Conservation (phyloP, 2,329 filamentous ascomycete species). For the Paramyrothecium roridum region DNA sequence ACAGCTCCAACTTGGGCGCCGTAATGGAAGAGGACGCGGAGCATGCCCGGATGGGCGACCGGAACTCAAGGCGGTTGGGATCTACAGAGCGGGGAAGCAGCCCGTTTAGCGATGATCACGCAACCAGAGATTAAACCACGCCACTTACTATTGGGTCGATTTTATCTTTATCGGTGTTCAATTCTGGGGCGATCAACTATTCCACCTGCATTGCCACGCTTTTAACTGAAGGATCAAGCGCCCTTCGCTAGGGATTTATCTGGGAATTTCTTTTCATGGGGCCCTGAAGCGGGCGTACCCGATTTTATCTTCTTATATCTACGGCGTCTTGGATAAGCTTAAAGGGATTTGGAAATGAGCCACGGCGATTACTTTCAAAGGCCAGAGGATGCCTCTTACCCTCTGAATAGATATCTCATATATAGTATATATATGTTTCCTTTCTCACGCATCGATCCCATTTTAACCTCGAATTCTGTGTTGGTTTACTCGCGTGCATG, state of each 20-base stretch:
- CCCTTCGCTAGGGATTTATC: neutral
- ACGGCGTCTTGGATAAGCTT: constrained; percentile 1
- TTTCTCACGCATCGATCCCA: neutral
- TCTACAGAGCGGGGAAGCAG: constrained; percentile 33
- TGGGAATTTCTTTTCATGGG: neutral
- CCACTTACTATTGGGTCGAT: neutral
- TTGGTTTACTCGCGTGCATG: too few species aligned
- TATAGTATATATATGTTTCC: neutral
- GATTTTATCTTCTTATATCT: neutral
- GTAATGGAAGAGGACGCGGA: constrained; percentile 52
- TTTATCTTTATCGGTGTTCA: neutral
- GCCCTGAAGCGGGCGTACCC: too few species aligned
- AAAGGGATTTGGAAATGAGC: neutral
- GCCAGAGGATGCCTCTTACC: neutral
- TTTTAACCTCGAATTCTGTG: too few species aligned
- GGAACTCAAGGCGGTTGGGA: constrained; percentile 16
- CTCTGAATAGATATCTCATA: neutral
- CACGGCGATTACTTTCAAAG: neutral
- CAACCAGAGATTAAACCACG: constrained; percentile 42
- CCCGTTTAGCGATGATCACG: constrained; percentile 58
- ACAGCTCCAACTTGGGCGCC: constrained; percentile 47
- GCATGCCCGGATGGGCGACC: constrained; percentile 32
- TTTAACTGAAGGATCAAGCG: neutral
- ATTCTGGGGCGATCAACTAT: neutral
- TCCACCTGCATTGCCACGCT: neutral